Evolutionary conservation across 306 rosid genomes (phyloP), one percentile per base, ranked within the genome.

Genomic region (Senna siamea): DNA sequence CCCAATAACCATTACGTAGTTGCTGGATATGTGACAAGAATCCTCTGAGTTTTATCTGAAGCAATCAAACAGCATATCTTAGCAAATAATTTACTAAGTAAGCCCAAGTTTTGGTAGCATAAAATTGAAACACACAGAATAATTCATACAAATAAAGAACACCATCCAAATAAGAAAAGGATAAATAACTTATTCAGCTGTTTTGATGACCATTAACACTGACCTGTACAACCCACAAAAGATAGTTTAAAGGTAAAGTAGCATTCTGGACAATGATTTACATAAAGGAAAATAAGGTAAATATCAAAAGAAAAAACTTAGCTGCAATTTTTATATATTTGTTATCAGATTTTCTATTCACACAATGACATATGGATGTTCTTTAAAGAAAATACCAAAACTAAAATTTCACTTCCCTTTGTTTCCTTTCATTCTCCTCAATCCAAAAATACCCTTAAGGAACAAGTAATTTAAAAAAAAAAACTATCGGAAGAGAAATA

Each of bases 41-140:
- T 54, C 99, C 99, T 82, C 99, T 89, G 76, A 94, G 85, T 82
- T 87, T 92, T 78, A 94, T 94, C 99, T 94, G 93, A 75, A 85
- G 64, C 71, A 74, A 79, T 38, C 54, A 77, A 54, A 30, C 13
- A 19, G 43, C 74, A 79, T 71, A 47, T 23, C 58, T 86, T 48
- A 76, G 67, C 41, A 26, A 68, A 59, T 61, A 72, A 62, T 12
- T 26, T 18, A 74, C 64, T 73, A 50, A 34, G 18, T 37, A 73
- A 66, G 60, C 65, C 56, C 71, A 70, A 71, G 60, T 75, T 74
- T 71, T 4, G 28, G 77, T 44, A 23, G 22, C 38, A n/a, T 46
- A 63, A 76, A 63, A 74, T 74, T 44, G 35, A 52, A 58, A 70
- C 48, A 74, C 50, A 72, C 54, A 15, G 50, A 70, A 30, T 37